These are phyloP conservation scores for Plantago major DNA, from an alignment of 257 asterid genomes.

Conservation along the genomic window DNA sequence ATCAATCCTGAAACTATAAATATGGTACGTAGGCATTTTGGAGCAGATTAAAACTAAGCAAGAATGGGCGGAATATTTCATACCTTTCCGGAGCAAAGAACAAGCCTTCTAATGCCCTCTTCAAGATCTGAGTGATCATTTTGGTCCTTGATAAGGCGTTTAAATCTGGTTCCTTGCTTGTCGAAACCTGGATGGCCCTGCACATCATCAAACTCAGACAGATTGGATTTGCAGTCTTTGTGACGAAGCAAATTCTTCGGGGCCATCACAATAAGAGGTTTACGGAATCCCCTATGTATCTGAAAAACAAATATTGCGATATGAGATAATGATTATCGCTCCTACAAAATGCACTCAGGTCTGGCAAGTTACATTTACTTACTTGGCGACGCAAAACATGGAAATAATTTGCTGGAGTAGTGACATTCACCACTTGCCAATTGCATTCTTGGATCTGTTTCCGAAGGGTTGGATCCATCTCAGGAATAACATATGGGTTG, in stretches of 20 bases:
- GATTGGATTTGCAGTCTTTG: conserved; percentile 87
- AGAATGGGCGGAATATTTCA: not conserved
- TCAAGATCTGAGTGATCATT: conserved; percentile 71
- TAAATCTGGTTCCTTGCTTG: conserved; percentile 96
- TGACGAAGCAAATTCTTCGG: conserved; percentile 93
- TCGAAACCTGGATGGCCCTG: conserved; percentile 96
- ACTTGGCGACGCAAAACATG: conserved; percentile 98
- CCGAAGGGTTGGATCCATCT: conserved; percentile 90
- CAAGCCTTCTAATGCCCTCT: conserved; percentile 74
- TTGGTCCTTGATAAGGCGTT: conserved; percentile 90
- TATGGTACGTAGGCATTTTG: too few relatives aligned
- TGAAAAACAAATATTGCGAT: conserved; percentile 25
- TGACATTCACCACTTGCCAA: conserved; percentile 98
- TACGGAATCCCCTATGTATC: conserved; percentile 91
- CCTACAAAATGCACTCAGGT: not conserved
- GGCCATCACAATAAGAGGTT: conserved; percentile 91
- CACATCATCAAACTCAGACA: conserved; percentile 89
- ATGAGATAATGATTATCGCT: conserved; percentile 20
- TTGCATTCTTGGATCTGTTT: conserved; percentile 96
- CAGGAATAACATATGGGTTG: conserved; percentile 82
- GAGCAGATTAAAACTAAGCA: not conserved
- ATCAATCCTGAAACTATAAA: not conserved
- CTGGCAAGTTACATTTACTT: conserved; percentile 25
- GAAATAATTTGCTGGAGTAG: conserved; percentile 98
- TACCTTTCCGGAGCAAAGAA: conserved; percentile 97